Percentiles rank a stretch among this genome's conserved stretches.
Conservation (phyloP, 805 yeast species). For the Ogataea thermomethanolica region DNA sequence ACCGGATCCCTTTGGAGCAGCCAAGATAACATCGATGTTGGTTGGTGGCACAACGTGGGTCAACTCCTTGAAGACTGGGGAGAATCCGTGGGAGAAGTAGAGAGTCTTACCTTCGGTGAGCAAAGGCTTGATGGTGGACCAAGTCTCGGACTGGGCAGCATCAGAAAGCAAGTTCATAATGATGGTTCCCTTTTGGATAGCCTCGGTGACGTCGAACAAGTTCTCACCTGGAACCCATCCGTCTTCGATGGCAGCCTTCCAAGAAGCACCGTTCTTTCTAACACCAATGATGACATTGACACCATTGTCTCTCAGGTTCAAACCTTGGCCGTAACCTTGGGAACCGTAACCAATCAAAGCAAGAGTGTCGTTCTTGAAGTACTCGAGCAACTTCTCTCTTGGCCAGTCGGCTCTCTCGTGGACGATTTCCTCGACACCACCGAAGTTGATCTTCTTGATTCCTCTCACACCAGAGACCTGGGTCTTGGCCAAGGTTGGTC, state of each 20-base stretch:
- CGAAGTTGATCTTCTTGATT: slow-evolving; percentile 93
- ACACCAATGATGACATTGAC: slow-evolving; percentile 97
- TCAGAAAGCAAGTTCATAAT: slow-evolving; percentile 98
- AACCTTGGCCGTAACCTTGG: slow-evolving; percentile 99
- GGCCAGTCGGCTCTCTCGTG: slow-evolving; percentile 99
- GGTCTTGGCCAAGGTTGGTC: slow-evolving; percentile 44
- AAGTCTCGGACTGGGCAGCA: slow-evolving; percentile 99
- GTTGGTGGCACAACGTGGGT: slow-evolving; percentile 95
- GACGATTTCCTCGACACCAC: slow-evolving; percentile 91
- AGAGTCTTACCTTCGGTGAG: slow-evolving; percentile 96
- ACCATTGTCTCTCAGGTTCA: slow-evolving; percentile 99
- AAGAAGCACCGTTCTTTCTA: slow-evolving; percentile 96
- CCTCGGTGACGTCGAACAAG: slow-evolving; percentile 93
- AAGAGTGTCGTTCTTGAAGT: slow-evolving; percentile 96
- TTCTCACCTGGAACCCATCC: slow-evolving; percentile 99
- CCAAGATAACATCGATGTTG: slow-evolving; percentile 94
- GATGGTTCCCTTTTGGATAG: slow-evolving; percentile 86
- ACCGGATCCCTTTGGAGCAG: slow-evolving; percentile 99
- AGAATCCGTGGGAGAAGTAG: slow-evolving; percentile 99
- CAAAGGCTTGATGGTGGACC: slow-evolving; percentile 83
- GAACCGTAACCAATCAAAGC: slow-evolving; percentile 99
- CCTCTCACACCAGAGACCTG: slow-evolving; percentile 71
- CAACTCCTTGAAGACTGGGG: slow-evolving; percentile 97
- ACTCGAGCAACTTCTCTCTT: slow-evolving; percentile 88
- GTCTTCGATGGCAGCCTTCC: slow-evolving; percentile 99